Evolutionary conservation across 441 rosid genomes (phyloP).

Genomic region (Aquilaria agallochum): DNA sequence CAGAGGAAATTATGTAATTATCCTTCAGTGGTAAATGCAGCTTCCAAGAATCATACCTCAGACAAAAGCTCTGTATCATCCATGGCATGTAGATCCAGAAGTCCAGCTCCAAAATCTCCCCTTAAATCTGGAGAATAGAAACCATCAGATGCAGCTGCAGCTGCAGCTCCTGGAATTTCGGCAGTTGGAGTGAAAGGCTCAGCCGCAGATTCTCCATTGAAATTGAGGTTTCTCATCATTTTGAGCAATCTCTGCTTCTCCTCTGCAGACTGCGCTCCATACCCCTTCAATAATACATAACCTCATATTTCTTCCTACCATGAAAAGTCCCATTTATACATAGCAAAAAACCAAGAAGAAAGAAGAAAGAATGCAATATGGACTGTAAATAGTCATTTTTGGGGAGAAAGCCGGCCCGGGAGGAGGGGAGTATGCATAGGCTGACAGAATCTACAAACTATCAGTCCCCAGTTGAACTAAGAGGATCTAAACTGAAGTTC

Average conservation of each 20-base stretch:
- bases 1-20: neutral
- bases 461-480: no score
- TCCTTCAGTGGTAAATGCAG: conserved; percentile 1
- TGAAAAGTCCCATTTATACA: conserved; percentile 4
- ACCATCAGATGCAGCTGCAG: conserved; percentile 49
- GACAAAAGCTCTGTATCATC: conserved; percentile 92
- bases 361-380: neutral
- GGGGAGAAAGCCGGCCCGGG: no score
- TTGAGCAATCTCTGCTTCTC: conserved; percentile 90
- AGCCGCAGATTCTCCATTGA: conserved; percentile 83
- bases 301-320: conserved; percentile 10
- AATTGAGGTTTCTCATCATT: conserved; percentile 89
- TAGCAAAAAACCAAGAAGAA: neutral
- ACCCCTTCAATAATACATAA: conserved; percentile 48
- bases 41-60: conserved; percentile 46
- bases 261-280: conserved; percentile 91
- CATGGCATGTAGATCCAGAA: conserved; percentile 91
- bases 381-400: neutral
- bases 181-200: conserved; percentile 62
- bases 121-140: conserved; percentile 80
- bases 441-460: neutral
- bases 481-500: no score
- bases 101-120: conserved; percentile 97
- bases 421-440: no score
- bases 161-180: conserved; percentile 46